Evolutionary conservation across 1,139 yeast genomes (phyloP), one percentile per base, ranked within the genome.

Genomic region (Yamadazyma atlantica): DNA sequence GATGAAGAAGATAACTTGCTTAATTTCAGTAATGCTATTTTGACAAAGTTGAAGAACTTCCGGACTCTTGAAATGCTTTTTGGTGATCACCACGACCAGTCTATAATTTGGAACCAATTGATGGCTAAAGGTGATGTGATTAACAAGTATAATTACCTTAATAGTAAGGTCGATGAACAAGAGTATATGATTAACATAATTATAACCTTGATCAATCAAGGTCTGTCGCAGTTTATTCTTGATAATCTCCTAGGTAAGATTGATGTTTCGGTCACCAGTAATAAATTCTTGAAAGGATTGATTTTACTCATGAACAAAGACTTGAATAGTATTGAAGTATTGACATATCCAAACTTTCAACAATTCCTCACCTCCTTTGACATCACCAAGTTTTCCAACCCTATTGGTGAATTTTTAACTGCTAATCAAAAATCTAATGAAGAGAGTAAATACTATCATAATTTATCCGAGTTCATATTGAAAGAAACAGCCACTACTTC

Each of bases 361-460:
- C 9, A 25, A 3, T 40, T 46, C 37, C 33, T 36, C 12, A 26
- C 24, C 13, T 17, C 29, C 12, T 28, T 27, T 11, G 38, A 35
- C 13, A 29, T 27, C 12, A n/a, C 11, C 14, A 32, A 36, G 4
- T 34, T 36, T 34, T 35, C 30, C 25, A 19, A 31, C 4, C 32
- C 38, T 15, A 30, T 47, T 32, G 32, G 38, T 18, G 33, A 31
- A 9, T 42, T 44, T 25, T 38, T 44, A 19, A 29, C 15, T 9
- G 16, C 28, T n/a, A 34, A 32, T 6, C 13, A 29, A 2, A 17
- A 39, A 4, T 27, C 36, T 7, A 15, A 29, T 16, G 6, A 28
- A 5, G 55, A 58, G 38, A 55, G 67, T 1, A 55, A 59, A 24
- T 70, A 67, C 49, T 69, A 48, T 45, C 73, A 69, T 46, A 50